Conservation (phyloP, 371 early-diverging fungal genomes). For the Mucor velutinosus region DNA sequence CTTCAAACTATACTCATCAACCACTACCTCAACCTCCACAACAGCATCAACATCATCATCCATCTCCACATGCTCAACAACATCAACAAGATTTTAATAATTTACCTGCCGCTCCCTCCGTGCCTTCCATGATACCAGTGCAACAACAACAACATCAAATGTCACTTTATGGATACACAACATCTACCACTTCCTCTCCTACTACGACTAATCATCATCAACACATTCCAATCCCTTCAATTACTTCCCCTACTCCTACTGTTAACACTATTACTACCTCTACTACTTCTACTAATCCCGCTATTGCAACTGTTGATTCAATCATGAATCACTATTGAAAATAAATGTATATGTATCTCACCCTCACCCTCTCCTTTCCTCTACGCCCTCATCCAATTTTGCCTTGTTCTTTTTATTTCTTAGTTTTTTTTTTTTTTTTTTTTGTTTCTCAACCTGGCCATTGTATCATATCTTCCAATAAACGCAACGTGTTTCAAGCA, state of each 20-base stretch:
- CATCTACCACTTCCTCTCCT: not conserved
- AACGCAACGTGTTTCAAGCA: too few species aligned
- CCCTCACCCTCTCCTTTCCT: not conserved
- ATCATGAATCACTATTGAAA: not conserved
- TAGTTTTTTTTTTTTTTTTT: too few species aligned
- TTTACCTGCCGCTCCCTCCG: constrained; percentile 21
- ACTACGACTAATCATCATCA: not conserved
- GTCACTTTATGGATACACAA: constrained; percentile 1
- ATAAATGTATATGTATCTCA: not conserved
- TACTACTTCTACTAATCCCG: not conserved
- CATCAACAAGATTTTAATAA: not conserved
- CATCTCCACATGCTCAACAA: not conserved
- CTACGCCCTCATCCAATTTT: not conserved
- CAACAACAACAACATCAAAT: constrained; percentile 5
- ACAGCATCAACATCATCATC: constrained; percentile 1
- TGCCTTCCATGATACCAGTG: constrained; percentile 29
- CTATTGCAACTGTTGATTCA: not conserved
- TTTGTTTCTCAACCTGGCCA: too few species aligned
- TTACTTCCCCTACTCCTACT: not conserved
- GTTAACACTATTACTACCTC: not conserved
- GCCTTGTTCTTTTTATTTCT: not conserved
- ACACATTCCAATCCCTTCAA: not conserved
- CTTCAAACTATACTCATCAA: not conserved
- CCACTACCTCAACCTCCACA: not conserved
- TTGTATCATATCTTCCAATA: not conserved